phyloP scores from a whole-genome alignment of 306 rosid genomes.

The Glycyrrhiza uralensis region DNA sequence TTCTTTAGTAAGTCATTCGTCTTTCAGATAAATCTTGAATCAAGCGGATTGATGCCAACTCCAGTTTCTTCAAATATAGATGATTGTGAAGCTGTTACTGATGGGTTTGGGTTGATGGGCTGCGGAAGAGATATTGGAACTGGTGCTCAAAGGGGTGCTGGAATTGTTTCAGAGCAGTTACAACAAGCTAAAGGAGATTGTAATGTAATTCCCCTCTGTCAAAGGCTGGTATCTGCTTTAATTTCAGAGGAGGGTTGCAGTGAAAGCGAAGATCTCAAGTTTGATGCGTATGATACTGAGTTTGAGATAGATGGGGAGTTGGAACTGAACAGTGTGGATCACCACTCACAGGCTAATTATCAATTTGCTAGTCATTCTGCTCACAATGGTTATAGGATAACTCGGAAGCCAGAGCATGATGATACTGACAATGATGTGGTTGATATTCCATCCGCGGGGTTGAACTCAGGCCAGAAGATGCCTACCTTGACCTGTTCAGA shows the following conservation, averaged over 20 bases:
- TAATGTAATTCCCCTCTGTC: conserved; percentile 63
- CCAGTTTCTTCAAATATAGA: conserved; percentile 49
- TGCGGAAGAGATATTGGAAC: conserved; percentile 36
- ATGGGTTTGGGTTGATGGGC: conserved; percentile 44
- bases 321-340: conserved; percentile 52
- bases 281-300: conserved; percentile 50
- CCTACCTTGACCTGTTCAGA: conserved; percentile 51
- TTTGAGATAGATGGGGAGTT: conserved; percentile 59
- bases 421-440: conserved; percentile 41
- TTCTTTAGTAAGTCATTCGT: conserved; percentile 18
- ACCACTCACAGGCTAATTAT: conserved; percentile 38
- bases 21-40: conserved; percentile 59
- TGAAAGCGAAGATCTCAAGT: conserved; percentile 52
- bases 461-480: conserved; percentile 39
- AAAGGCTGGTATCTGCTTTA: conserved; percentile 77
- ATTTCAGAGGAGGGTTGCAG: conserved; percentile 67
- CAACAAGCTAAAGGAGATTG: conserved; percentile 47
- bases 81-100: conserved; percentile 39
- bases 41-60: conserved; percentile 37
- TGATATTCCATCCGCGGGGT: conserved; percentile 36
- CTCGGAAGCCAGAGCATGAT: conserved; percentile 45
- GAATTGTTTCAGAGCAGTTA: conserved; percentile 43
- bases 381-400: conserved; percentile 51
- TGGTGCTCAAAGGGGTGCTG: conserved; percentile 38
- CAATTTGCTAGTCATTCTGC: conserved; percentile 57